A percentile compares a stretch with the other conserved stretches of the same genome.
phyloP scores from a whole-genome alignment of 768 basidiomycete genomes.

The Pseudohyphozyma bogoriensis region DNA sequence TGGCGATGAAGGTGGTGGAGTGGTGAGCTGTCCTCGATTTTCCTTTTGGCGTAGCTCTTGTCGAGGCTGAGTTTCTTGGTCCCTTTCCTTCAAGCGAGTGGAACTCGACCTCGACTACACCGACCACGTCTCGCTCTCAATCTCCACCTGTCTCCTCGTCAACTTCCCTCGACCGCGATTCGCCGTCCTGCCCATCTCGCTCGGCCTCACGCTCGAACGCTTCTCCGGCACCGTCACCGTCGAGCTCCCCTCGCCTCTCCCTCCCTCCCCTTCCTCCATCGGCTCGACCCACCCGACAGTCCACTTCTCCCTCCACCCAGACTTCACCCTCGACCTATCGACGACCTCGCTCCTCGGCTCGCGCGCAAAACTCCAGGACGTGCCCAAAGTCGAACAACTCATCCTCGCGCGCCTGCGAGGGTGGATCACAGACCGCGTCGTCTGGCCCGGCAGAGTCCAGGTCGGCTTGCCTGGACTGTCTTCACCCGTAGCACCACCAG shows the following conservation, averaged over 20 bases:
- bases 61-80: neutral
- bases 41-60: too few species aligned
- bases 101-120: slow-evolving; percentile 75
- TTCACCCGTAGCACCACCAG: too few species aligned
- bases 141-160: slow-evolving; percentile 41
- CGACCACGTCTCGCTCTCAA: slow-evolving; percentile 62
- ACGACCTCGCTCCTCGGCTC: slow-evolving; percentile 90
- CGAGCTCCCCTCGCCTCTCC: slow-evolving; percentile 52
- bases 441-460: slow-evolving; percentile 26
- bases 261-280: slow-evolving; percentile 30
- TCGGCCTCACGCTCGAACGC: slow-evolving; percentile 76
- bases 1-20: slow-evolving; percentile 39
- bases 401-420: slow-evolving; percentile 73
- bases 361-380: slow-evolving; percentile 92
- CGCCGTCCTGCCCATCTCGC: slow-evolving; percentile 49
- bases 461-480: slow-evolving; percentile 9
- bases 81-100: slow-evolving; percentile 48
- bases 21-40: slow-evolving; percentile 27
- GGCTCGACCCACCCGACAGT: slow-evolving; percentile 49
- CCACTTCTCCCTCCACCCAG: slow-evolving; percentile 70
- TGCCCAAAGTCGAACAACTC: slow-evolving; percentile 92
- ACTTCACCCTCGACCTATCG: slow-evolving; percentile 74
- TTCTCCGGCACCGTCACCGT: slow-evolving; percentile 66
- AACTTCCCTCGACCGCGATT: slow-evolving; percentile 44
- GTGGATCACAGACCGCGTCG: slow-evolving; percentile 37